Base-by-base conservation (phyloP, 2,329 filamentous ascomycete species). In the Verticillium albo-atrum region DNA sequence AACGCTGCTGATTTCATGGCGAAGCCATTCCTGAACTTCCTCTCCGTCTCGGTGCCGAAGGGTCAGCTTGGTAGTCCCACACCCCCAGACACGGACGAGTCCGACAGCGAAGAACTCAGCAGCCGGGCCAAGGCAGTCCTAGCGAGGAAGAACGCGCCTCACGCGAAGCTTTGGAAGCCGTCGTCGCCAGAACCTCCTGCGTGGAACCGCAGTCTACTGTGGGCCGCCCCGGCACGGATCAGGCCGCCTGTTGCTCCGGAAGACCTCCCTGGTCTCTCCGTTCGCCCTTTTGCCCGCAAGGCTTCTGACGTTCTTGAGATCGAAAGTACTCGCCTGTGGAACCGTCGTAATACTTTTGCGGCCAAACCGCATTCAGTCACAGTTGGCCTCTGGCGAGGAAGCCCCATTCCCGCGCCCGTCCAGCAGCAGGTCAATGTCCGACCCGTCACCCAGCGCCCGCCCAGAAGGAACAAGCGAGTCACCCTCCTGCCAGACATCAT, bases 401-500 rank as follows among this genome's bases (percentile, higher is more conserved):
- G 58, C 15, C 57, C 60, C 25, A 60, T 52, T 14, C 58, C 60
- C 27, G 4, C 62, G 58, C 23, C 62, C 64, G 55, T 64, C 57
- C 64, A 68, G 54, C 64, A 68, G 54, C 62, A 67, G 60, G 67
- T 70, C 58, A 63, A 66, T 23, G 65, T 72, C 6, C 80, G 82
- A 10, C 79, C 79, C 15, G 64, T 79, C 3, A 82, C 81, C 2
- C 77, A 82, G 59, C 78, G 79, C 53, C 85, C 85, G 15, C 79
- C 80, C 15, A 76, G 85, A 51, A 80, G 77, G 58, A 83, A 74
- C 67, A 84, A 76, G 70, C 81, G 84, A 50, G 72, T 86, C n/a
- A 86, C 84, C 7, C 68, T 80, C 53, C 77, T 89, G 5, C 84
- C 86, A 15, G 86, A 88, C 67, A 88, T 88, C 61, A 67, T 86